Percentiles rank a stretch among this genome's conserved stretches.
These are phyloP conservation scores for Oryza officinalis DNA, from an alignment of 176 grass and related monocot genomes.

Conservation along the genomic window DNA sequence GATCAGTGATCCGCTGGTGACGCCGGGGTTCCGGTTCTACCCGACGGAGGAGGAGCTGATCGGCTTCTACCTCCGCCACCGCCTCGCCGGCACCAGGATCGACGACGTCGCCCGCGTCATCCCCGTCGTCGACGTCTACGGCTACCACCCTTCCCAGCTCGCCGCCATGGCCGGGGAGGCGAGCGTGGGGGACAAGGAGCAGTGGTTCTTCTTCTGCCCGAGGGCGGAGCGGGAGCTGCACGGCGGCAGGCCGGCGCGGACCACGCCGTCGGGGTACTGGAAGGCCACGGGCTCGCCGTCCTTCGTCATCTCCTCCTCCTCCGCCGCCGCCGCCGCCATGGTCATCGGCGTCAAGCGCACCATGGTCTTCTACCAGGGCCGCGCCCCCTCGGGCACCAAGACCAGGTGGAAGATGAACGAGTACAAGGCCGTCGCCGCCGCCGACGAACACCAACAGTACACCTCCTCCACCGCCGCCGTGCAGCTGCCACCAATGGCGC, in stretches of 20 bases:
- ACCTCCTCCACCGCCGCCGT: neutral
- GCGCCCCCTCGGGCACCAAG: constrained; percentile 39
- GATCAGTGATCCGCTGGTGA: neutral
- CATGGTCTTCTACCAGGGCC: constrained; percentile 71
- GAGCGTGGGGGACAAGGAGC: constrained; percentile 50
- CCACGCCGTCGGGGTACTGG: constrained; percentile 72
- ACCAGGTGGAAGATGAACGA: constrained; percentile 82
- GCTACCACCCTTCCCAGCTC: constrained; percentile 58
- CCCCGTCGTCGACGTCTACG: constrained; percentile 72
- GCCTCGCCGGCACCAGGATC: constrained; percentile 36
- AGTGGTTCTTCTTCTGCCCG: constrained; percentile 86
- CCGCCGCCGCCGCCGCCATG: constrained; percentile 6
- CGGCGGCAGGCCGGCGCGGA: constrained; percentile 53
- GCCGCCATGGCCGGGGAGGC: constrained; percentile 52
- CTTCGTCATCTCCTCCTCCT: constrained; percentile 44
- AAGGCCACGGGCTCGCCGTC: constrained; percentile 72
- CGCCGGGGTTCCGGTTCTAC: constrained; percentile 69
- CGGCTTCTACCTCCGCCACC: constrained; percentile 64
- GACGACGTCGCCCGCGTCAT: constrained; percentile 53
- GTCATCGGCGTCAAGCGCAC: constrained; percentile 60
- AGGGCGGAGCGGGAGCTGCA: constrained; percentile 48
- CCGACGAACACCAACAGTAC: too few relatives aligned
- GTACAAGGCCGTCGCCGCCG: constrained; percentile 40
- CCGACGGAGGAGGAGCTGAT: constrained; percentile 88
- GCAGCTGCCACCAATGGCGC: neutral